phyloP scores from a whole-genome alignment of 2,329 filamentous ascomycete species.

The Aureobasidium uvarum region DNA sequence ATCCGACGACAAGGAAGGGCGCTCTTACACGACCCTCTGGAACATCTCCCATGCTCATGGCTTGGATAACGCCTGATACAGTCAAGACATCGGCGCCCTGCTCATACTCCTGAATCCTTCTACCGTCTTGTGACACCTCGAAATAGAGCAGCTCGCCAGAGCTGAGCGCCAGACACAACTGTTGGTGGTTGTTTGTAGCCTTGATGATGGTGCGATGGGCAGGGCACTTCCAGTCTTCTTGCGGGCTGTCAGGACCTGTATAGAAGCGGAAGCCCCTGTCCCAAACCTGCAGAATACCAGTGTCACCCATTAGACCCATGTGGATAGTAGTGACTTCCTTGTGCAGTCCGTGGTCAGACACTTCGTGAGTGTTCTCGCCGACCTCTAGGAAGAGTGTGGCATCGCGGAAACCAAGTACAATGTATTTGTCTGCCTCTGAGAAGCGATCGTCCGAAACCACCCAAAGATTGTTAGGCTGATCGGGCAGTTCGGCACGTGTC shows the following conservation, averaged over 20 bases:
- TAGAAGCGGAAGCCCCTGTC: conserved; percentile 30
- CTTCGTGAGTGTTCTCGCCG: conserved; percentile 94
- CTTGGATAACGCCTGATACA: conserved; percentile 94
- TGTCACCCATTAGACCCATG: conserved; percentile 90
- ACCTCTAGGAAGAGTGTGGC: conserved; percentile 91
- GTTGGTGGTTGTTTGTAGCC: conserved; percentile 86
- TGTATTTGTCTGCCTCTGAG: conserved; percentile 90
- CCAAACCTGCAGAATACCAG: conserved; percentile 42
- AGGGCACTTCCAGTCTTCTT: conserved; percentile 48
- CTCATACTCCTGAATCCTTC: conserved; percentile 75
- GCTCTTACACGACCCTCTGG: conserved; percentile 86
- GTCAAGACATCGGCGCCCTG: conserved; percentile 75
- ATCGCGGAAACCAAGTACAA: conserved; percentile 89
- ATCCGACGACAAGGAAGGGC: conserved; percentile 92
- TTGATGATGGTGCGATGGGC: conserved; percentile 94
- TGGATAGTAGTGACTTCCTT: conserved; percentile 85
- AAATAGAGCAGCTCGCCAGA: conserved; percentile 98
- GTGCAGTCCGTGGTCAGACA: conserved; percentile 89
- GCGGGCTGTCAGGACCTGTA: conserved; percentile 28
- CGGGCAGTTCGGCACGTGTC: conserved; percentile 87
- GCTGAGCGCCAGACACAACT: conserved; percentile 90
- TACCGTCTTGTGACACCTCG: conserved; percentile 90
- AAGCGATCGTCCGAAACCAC: conserved; percentile 80
- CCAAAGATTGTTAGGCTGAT: conserved; percentile 90
- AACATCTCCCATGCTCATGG: conserved; percentile 88